Conservation (phyloP, 345 rosid species). For the Euphorbia peplus region DNA sequence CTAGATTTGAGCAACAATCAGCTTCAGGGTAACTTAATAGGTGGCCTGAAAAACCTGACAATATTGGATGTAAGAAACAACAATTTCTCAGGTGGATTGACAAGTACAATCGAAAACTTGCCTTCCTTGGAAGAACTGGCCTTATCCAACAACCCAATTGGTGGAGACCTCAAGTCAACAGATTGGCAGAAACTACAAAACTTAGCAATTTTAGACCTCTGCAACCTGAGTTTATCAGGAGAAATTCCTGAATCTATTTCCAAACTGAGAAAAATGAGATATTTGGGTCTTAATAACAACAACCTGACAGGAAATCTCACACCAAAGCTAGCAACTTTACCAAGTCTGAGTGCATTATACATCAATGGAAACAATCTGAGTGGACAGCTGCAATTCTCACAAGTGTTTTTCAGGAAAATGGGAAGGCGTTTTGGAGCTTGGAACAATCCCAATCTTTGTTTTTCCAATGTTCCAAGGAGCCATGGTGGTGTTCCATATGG, state of each 20-base stretch:
- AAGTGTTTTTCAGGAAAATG: conserved; percentile 53
- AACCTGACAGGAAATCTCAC: conserved; percentile 54
- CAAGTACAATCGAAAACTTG: conserved; percentile 51
- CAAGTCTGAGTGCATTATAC: conserved; percentile 57
- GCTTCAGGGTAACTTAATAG: conserved; percentile 49
- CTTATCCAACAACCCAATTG: conserved; percentile 57
- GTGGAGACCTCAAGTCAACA: conserved; percentile 46
- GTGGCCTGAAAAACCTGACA: conserved; percentile 56
- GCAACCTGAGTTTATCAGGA: conserved; percentile 49
- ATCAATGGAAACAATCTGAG: conserved; percentile 75
- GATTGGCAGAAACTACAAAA: conserved; percentile 56
- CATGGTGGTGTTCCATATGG: conserved; percentile 59
- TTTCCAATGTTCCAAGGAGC: conserved; percentile 35
- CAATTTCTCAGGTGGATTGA: conserved; percentile 64
- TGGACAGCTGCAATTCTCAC: conserved; percentile 65
- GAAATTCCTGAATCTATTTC: conserved; percentile 60
- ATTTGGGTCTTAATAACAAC: conserved; percentile 70
- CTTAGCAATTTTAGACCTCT: conserved; percentile 65
- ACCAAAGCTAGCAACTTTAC: conserved; percentile 57
- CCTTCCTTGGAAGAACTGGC: conserved; percentile 59
- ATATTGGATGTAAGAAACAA: conserved; percentile 79
- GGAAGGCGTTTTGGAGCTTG: conserved; percentile 85
- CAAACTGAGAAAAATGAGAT: conserved; percentile 65
- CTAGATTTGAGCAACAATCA: conserved; percentile 76
- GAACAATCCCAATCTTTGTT: conserved; percentile 83